Conservation (phyloP, 1,284 basidiomycete species). For the Sanghuangporus weigelae region DNA sequence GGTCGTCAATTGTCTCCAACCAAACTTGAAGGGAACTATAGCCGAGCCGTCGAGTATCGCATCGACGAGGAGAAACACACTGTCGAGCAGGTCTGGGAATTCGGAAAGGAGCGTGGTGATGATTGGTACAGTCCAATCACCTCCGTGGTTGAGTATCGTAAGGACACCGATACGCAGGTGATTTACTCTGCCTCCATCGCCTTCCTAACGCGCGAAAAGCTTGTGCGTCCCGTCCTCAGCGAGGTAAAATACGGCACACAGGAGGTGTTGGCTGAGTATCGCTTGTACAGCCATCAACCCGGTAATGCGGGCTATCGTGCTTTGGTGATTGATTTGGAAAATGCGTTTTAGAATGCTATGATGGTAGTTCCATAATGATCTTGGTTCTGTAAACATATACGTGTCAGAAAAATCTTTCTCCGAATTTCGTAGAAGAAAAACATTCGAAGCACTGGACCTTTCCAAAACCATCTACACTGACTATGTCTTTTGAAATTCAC, state of each 20-base stretch:
- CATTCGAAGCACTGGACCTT: no score
- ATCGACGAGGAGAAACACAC: slow-evolving; percentile 1
- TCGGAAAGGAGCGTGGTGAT: slow-evolving; percentile 2
- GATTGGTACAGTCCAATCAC: slow-evolving; percentile 8
- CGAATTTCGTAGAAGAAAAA: no score
- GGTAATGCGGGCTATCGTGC: slow-evolving; percentile 5
- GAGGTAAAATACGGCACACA: slow-evolving; percentile 2
- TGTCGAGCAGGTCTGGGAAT: slow-evolving; percentile 4
- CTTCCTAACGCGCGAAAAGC: neutral
- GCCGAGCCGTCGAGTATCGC: slow-evolving; percentile 1
- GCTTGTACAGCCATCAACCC: slow-evolving; percentile 3
- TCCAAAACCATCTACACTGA: no score
- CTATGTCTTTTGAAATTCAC: no score
- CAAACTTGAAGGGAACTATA: slow-evolving; percentile 5
- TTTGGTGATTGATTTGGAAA: neutral
- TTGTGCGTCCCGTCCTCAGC: slow-evolving; percentile 1
- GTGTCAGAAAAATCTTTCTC: neutral
- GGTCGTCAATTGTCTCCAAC: neutral
- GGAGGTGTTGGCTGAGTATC: slow-evolving; percentile 3
- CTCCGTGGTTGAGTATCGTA: slow-evolving; percentile 7
- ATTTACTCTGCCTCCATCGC: slow-evolving; percentile 4
- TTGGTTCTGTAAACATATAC: neutral
- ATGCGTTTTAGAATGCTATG: neutral
- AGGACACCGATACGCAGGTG: slow-evolving; percentile 1
- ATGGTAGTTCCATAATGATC: neutral